Evolutionary conservation across 805 yeast species (phyloP).

Genomic region (Candida ulmi): DNA sequence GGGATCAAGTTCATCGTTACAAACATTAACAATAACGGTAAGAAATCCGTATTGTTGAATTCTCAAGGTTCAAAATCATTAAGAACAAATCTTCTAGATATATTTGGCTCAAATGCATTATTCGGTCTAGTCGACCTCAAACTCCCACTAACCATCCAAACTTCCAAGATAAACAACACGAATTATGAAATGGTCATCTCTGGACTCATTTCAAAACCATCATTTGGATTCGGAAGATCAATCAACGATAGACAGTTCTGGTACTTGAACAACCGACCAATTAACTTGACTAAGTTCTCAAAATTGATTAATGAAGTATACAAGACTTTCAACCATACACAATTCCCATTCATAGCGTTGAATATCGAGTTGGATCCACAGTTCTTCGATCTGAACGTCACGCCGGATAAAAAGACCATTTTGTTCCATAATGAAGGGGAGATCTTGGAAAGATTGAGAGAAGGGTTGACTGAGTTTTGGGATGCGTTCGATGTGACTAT

Average conservation of each 20-base stretch:
- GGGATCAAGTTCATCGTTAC: constrained; percentile 55
- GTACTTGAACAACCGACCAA: constrained; percentile 75
- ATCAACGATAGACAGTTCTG: constrained; percentile 70
- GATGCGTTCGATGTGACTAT: constrained; percentile 29
- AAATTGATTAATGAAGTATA: constrained; percentile 71
- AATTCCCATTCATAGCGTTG: constrained; percentile 64
- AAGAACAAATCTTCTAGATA: constrained; percentile 52
- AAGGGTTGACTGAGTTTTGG: constrained; percentile 43
- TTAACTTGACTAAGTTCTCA: constrained; percentile 45
- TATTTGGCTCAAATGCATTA: constrained; percentile 66
- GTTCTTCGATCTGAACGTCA: constrained; percentile 75
- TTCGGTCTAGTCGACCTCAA: constrained; percentile 40
- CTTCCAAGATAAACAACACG: constrained; percentile 3
- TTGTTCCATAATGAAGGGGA: constrained; percentile 59
- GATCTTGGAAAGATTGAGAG: constrained; percentile 51
- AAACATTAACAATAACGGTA: constrained; percentile 43
- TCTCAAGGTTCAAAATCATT: constrained; percentile 48
- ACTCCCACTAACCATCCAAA: background rate
- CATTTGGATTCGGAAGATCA: constrained; percentile 74
- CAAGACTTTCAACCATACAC: constrained; percentile 63
- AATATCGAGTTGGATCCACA: constrained; percentile 49
- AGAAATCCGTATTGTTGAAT: constrained; percentile 49
- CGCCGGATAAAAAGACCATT: constrained; percentile 83
- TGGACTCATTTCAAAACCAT: constrained; percentile 72
- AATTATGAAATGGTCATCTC: constrained; percentile 32